phyloP scores from a whole-genome alignment of 176 grass and related monocot species.

The Oryza brachyantha region DNA sequence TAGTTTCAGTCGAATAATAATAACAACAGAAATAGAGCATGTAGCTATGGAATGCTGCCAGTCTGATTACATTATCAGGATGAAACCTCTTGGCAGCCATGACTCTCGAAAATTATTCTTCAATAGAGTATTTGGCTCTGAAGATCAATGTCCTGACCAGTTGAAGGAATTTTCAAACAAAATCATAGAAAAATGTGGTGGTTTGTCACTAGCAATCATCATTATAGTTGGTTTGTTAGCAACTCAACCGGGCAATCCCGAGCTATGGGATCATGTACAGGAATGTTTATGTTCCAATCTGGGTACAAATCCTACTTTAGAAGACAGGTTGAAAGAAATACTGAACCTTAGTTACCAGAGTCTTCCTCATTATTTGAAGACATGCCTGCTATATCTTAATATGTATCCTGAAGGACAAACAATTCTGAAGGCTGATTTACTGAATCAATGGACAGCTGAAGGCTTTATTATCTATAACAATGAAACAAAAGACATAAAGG shows the following conservation, averaged over 20 bases:
- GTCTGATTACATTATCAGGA: neutral
- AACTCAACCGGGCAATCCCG: neutral
- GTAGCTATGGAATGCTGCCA: neutral
- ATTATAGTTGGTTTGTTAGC: neutral
- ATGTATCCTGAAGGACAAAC: neutral
- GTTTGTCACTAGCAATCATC: slow-evolving; percentile 3
- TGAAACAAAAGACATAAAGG: neutral
- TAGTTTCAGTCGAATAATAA: neutral
- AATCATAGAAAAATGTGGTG: neutral
- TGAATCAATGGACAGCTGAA: slow-evolving; percentile 9
- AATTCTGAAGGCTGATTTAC: neutral
- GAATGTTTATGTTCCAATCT: neutral
- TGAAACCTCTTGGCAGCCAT: neutral
- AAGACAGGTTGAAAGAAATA: neutral
- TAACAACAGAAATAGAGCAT: neutral
- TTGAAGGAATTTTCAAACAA: neutral
- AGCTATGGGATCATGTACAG: neutral
- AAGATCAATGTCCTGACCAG: neutral
- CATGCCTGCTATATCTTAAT: neutral
- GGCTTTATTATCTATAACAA: neutral
- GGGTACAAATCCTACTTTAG: neutral
- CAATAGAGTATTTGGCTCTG: neutral
- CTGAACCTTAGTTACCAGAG: neutral
- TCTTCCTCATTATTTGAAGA: slow-evolving; percentile 15
- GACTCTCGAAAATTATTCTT: neutral